phyloP scores from a whole-genome alignment of 148 eudicot genomes.

The Dysphania ambrosioides region DNA sequence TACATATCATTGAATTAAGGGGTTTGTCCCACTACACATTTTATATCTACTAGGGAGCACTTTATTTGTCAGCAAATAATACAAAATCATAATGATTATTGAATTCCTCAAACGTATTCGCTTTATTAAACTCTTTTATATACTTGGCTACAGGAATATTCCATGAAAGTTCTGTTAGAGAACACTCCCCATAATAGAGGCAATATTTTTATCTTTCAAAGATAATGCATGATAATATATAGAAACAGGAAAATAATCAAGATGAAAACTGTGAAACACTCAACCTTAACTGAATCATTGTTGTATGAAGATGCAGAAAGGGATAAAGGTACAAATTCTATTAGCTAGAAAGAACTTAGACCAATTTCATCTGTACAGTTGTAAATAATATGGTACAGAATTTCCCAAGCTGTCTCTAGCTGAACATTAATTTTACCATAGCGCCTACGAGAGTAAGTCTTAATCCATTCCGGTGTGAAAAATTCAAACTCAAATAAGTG shows the following conservation, averaged over 20 bases:
- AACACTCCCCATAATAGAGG: not conserved
- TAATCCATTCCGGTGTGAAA: constrained; percentile 75
- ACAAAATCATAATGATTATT: not conserved
- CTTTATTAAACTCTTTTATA: not conserved
- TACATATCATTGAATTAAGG: too few species aligned
- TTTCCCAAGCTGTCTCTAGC: constrained; percentile 87
- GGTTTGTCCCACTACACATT: not conserved
- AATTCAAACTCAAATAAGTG: constrained; percentile 7
- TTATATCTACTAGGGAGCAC: too few species aligned
- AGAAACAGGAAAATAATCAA: not conserved
- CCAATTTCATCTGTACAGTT: constrained; percentile 94
- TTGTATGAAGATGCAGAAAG: not conserved
- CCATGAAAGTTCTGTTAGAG: not conserved
- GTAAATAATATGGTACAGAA: constrained; percentile 74
- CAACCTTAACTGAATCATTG: not conserved
- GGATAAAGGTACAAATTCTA: not conserved
- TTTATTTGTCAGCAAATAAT: not conserved
- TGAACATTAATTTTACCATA: constrained; percentile 69
- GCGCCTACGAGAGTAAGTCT: constrained; percentile 71
- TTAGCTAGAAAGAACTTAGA: constrained; percentile 43
- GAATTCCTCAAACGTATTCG: not conserved
- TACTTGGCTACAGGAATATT: not conserved
- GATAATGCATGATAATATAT: not conserved
- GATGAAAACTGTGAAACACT: too few species aligned
- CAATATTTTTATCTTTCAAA: not conserved